Evolutionary conservation across 2,329 filamentous ascomycete genomes (phyloP).

Genomic region (Penicillium capsulatum): DNA sequence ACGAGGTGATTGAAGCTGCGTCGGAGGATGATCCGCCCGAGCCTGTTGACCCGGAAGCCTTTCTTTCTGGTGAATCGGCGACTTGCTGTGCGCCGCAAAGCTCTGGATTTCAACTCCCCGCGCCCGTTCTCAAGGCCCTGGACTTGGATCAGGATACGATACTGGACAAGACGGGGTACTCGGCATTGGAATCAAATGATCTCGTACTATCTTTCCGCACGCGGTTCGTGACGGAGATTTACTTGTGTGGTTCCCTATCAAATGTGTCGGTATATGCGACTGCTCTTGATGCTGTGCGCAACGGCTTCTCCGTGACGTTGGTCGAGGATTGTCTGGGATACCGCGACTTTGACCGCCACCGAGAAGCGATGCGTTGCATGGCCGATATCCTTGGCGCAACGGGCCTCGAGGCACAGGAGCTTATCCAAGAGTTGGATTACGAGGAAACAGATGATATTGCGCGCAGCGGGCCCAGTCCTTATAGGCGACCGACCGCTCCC

Average conservation of each 20-base stretch:
- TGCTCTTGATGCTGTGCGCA: constrained; percentile 79
- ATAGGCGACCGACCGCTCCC: constrained; percentile 16
- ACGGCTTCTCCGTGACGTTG: constrained; percentile 82
- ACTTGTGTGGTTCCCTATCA: constrained; percentile 78
- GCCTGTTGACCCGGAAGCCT: constrained; percentile 41
- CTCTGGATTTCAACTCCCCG: constrained; percentile 49
- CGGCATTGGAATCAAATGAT: constrained; percentile 71
- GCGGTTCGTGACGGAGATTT: constrained; percentile 84
- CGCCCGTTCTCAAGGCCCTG: constrained; percentile 48
- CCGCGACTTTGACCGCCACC: constrained; percentile 64
- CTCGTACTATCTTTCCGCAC: constrained; percentile 74
- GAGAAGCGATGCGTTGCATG: constrained; percentile 66
- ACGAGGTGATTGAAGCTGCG: constrained; percentile 19
- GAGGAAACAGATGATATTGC: constrained; percentile 40
- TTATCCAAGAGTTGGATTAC: constrained; percentile 50
- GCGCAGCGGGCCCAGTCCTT: constrained; percentile 12
- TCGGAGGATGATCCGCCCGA: constrained; percentile 19
- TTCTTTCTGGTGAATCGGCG: constrained; percentile 34
- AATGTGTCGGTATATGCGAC: constrained; percentile 91
- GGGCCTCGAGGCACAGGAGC: constrained; percentile 55
- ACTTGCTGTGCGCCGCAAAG: constrained; percentile 41
- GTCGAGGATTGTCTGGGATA: constrained; percentile 87
- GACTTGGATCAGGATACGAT: constrained; percentile 51
- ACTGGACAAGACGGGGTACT: constrained; percentile 74
- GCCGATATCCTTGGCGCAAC: constrained; percentile 70